Evolutionary conservation across 2,329 filamentous ascomycete species (phyloP), one percentile per base, ranked within the genome.

Genomic region (Talaromyces funiculosus): DNA sequence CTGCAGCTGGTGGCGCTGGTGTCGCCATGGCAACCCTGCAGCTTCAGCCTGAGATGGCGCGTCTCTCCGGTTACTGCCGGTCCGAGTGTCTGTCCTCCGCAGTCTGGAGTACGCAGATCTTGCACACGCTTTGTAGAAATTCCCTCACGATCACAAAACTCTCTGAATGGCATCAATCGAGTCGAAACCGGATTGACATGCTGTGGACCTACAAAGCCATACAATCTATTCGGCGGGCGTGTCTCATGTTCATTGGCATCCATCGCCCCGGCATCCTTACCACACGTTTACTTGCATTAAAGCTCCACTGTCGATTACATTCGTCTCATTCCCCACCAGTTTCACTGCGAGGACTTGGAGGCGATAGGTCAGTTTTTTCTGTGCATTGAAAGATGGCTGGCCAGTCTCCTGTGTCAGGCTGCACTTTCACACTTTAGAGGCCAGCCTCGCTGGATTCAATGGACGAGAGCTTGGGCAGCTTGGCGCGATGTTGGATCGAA

Each of bases 1-100:
- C 22, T 47, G 54, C 24, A 24, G 54, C 54, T 22, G 43, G 43
- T 58, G 35, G 59, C 33, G 53, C 45, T 20, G n/a, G 9, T 26
- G 54, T 61, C 53, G 42, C 53, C 26, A 61, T 53, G 31, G 59
- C 59, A 61, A 61, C 59, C 8, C 10, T 38, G 37, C 43, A 20
- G 43, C 33, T 51, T 29, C 26, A 59, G 57, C 22, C 42, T 49
- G 42, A 49, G 31, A 26, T 40, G 22, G 53, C 20, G 55, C 55
- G 55, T 16, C n/a, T 53, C 22, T 53, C 57, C 57, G 57, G 53
- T 20, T 51, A 42, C 53, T 59, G 57, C 57, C 57, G 57, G 47
- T 38, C 20, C 1, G 2, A 24, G 14, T 24, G 12, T 43, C 12
- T 20, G 45, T 20, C n/a, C 3, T 45, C 42, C 3, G n/a, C 8